Evolutionary conservation across 306 rosid genomes (phyloP).

Genomic region (Cicer arietinum): DNA sequence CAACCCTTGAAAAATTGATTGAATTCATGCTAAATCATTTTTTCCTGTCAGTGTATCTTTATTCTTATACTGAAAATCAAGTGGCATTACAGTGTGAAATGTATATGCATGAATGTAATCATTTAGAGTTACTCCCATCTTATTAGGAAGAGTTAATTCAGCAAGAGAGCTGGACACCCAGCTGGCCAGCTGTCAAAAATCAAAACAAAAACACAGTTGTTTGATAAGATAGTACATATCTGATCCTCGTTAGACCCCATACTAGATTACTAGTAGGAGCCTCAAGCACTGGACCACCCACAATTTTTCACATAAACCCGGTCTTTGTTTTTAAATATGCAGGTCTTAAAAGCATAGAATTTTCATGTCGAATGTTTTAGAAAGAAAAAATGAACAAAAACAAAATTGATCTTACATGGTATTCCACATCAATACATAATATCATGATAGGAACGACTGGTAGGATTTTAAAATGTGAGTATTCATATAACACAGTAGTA

Average conservation of each 20-base stretch:
- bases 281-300: not conserved
- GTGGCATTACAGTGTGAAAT: not conserved
- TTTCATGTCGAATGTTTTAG: slow-evolving; percentile 22
- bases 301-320: not conserved
- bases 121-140: not conserved
- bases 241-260: not conserved
- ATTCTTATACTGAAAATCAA: too few species aligned
- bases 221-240: not conserved
- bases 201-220: not conserved
- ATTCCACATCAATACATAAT: slow-evolving; percentile 17
- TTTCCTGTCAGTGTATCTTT: too few species aligned
- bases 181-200: not conserved
- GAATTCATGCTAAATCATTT: too few species aligned
- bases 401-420: slow-evolving; percentile 12
- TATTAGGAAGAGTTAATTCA: not conserved
- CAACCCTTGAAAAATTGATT: too few species aligned
- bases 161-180: slow-evolving; percentile 24
- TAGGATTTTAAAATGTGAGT: slow-evolving; percentile 19
- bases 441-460: slow-evolving; percentile 9
- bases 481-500: slow-evolving; percentile 15
- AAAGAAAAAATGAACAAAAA: slow-evolving; percentile 11
- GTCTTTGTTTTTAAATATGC: not conserved
- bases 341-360: slow-evolving; percentile 12
- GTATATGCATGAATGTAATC: not conserved
- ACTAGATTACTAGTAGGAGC: slow-evolving; percentile 5